Evolutionary conservation across 2,329 filamentous ascomycete species (phyloP).

Genomic region (Aureobasidium leucospermi): DNA sequence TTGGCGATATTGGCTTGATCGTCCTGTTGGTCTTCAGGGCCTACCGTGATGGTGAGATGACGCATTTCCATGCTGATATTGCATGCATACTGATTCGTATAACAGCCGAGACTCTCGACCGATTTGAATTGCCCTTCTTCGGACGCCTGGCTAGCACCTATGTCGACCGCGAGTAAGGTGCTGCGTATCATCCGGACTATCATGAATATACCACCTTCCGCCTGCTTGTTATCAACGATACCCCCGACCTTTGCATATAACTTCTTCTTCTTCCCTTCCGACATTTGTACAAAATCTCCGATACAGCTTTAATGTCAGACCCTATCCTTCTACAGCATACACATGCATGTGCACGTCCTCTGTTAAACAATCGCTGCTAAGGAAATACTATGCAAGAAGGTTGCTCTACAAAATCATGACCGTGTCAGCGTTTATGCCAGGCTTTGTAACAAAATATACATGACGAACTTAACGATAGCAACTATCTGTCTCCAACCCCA

Average conservation of each 20-base stretch:
- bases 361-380: no score
- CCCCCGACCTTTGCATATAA: background rate
- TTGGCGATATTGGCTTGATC: conserved; percentile 68
- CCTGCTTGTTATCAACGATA: conserved; percentile 1
- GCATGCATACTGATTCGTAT: background rate
- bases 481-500: conserved; percentile 27
- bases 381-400: no score
- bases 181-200: background rate
- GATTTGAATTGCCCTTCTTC: conserved; percentile 83
- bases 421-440: no score
- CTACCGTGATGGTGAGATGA: conserved; percentile 67
- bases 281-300: background rate
- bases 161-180: conserved; percentile 70
- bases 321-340: no score
- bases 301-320: background rate
- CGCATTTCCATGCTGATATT: background rate
- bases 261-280: background rate
- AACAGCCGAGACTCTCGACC: conserved; percentile 52
- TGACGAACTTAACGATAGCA: no score
- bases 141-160: conserved; percentile 80
- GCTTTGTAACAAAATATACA: no score
- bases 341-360: background rate
- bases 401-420: no score
- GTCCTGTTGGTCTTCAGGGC: conserved; percentile 69
- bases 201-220: background rate